Evolutionary conservation across 2,329 filamentous ascomycete genomes (phyloP).

Genomic region (Beauveria bassiana): DNA sequence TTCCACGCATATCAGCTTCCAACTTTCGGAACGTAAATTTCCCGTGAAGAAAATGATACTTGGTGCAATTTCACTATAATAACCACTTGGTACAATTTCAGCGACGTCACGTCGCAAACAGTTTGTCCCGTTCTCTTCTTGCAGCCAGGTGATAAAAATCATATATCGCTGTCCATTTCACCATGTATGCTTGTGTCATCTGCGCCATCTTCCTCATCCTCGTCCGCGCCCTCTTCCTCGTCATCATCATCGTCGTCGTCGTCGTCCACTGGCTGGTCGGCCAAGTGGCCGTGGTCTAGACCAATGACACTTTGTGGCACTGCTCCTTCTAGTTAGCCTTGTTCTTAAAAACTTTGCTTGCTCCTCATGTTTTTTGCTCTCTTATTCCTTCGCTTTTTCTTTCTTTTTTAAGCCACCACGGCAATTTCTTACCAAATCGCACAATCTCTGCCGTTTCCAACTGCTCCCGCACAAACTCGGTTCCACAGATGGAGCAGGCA

Average conservation of each 20-base stretch:
- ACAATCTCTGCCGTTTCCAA: constrained; percentile 13
- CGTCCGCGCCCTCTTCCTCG: neutral
- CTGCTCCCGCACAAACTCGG: constrained; percentile 20
- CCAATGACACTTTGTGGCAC: neutral
- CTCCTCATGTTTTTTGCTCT: neutral
- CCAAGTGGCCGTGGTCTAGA: neutral
- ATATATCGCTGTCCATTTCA: neutral
- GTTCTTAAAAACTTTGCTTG: neutral
- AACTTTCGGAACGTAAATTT: no score
- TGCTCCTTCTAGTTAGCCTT: neutral
- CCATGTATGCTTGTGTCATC: constrained; percentile 1
- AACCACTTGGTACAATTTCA: no score
- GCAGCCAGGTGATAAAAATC: neutral
- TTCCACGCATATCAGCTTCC: no score
- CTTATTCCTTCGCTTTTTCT: neutral
- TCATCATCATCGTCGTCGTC: neutral
- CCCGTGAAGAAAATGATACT: no score
- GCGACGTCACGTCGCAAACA: no score
- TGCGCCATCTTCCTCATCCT: neutral
- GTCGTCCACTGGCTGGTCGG: neutral
- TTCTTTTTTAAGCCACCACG: no score
- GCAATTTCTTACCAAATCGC: neutral
- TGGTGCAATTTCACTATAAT: no score
- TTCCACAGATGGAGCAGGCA: neutral
- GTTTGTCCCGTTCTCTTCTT: no score